Evolutionary conservation across 2,329 filamentous ascomycete species (phyloP), one percentile per base, ranked within the genome.

Genomic region (Aspergillus pseudoglaucus): DNA sequence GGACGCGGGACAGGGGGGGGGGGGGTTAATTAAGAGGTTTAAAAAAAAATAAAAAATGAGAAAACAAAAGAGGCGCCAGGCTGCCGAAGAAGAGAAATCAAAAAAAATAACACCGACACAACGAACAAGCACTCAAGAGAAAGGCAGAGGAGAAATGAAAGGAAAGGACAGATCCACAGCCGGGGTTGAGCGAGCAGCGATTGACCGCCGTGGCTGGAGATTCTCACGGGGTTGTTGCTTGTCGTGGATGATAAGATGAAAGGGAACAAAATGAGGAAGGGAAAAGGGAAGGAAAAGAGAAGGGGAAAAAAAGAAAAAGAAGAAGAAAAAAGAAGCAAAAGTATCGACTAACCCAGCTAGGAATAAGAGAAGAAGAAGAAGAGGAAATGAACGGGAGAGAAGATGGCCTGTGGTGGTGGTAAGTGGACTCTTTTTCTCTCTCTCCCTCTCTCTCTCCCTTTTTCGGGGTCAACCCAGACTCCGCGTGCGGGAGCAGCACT

Each of bases 61-160:
- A 45, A 49, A 45, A 43, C 41, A 47, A 27, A 52, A 52, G 48
- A 44, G 47, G 52, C 53, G 47, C 49, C 53, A 49, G 50, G 46
- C 45, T 55, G 46, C 42, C 45, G 38, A 25, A n/a, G 25, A 20
- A 20, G 14, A 35, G 6, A 30, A 44, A 18, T 1, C 10, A 25
- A n/a, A 44, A 7, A 5, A 35, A 14, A 5, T 14, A 43, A 18
- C 27, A 27, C n/a, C 23, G 14, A 22, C 12, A n/a, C 38, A 20
- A 41, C 27, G 33, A 37, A 37, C 17, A 14, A 14, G 15, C 39
- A 5, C 15, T 23, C 43, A 9, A 45, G 18, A 15, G 30, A 37
- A 23, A 6, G 12, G 15, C 4, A 14, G 25, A 43, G 38, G 39
- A 32, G 39, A 25, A 42, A 42, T 27, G 46, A 17, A 25, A 47